Base-by-base conservation (phyloP, 208 protist species). In the Leishmania martiniquensis region DNA sequence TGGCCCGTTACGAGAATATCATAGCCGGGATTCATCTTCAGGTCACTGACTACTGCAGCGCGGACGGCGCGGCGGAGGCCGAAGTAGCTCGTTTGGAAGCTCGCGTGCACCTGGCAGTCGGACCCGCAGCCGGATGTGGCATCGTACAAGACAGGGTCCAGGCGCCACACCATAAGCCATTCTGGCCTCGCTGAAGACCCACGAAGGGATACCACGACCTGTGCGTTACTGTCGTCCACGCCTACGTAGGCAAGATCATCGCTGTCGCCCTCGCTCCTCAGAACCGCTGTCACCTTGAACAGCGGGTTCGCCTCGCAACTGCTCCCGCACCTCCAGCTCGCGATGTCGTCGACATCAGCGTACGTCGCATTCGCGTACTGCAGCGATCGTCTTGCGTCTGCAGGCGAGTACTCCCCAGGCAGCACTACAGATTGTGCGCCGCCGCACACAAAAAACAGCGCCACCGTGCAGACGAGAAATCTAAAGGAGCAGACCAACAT, bases 1-100 rank as follows among this genome's bases (percentile, higher is more conserved):
- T 93, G 89, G 25, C 89, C 89, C 10, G 85, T 88, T 29, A 90
- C 77, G 32, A 90, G 59, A 5, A 91, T 29, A n/a, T 60, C 17
- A 65, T 75, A 77, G 6, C 12, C 68, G 10, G 81, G 82, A 70
- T 87, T 60, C 34, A 47, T 25, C n/a, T 1, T 47, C 34, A 83
- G 63, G 13, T 83, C 76, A 37, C 20, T 7, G 25, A 63, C 13
- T n/a, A 89, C 69, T 0, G 68, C 77, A 9, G 20, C 15, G 44
- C 49, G 49, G 32, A 88, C n/a, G 12, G 55, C 12, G 7, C 10
- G 39, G 44, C 63, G 49, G 37, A 93, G 20, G 13, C 78, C 82
- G 42, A 70, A 25, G 80, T 86, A 93, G 34, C 63, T 34, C 7
- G 49, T 22, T 39, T 80, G 60, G 77, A 93, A 91, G 57, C 89